Conservation (phyloP, 331 rosid species). For the Rhamnella rubrinervis region DNA sequence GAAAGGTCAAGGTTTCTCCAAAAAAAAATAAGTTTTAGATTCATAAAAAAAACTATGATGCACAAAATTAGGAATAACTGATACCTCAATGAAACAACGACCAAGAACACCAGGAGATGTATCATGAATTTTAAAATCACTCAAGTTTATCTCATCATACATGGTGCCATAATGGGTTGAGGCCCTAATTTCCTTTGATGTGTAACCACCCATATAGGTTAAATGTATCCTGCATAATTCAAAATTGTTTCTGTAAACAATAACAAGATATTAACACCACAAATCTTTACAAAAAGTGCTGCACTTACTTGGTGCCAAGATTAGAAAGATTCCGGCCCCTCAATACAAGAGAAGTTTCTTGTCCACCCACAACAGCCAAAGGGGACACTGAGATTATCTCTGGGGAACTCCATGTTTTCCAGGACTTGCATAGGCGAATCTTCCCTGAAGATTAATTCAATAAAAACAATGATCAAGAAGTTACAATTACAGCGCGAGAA, state of each 20-base stretch:
- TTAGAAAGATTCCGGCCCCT: slow-evolving; percentile 76
- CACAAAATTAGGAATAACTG: neutral
- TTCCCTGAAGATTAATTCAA: slow-evolving; percentile 52
- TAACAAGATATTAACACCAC: slow-evolving; percentile 10
- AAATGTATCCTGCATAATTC: slow-evolving; percentile 72
- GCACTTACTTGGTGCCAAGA: slow-evolving; percentile 72
- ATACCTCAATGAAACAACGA: slow-evolving; percentile 90
- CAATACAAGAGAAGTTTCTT: slow-evolving; percentile 61
- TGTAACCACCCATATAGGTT: slow-evolving; percentile 62
- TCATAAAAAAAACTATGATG: no score
- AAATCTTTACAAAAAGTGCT: slow-evolving; percentile 17
- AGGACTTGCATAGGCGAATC: slow-evolving; percentile 55
- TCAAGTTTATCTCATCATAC: slow-evolving; percentile 60
- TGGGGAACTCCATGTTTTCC: slow-evolving; percentile 79
- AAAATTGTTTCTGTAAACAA: slow-evolving; percentile 14
- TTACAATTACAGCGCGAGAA: neutral
- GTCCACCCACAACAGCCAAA: slow-evolving; percentile 78
- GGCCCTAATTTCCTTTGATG: slow-evolving; percentile 52
- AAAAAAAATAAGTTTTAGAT: no score
- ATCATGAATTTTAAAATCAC: slow-evolving; percentile 52
- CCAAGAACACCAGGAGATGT: slow-evolving; percentile 60
- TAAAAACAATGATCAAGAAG: slow-evolving; percentile 6
- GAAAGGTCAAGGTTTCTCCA: neutral
- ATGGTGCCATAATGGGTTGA: slow-evolving; percentile 40
- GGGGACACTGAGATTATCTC: slow-evolving; percentile 82